Evolutionary conservation across 2,329 filamentous ascomycete species (phyloP).

Genomic region (Nigrograna mackinnonii): DNA sequence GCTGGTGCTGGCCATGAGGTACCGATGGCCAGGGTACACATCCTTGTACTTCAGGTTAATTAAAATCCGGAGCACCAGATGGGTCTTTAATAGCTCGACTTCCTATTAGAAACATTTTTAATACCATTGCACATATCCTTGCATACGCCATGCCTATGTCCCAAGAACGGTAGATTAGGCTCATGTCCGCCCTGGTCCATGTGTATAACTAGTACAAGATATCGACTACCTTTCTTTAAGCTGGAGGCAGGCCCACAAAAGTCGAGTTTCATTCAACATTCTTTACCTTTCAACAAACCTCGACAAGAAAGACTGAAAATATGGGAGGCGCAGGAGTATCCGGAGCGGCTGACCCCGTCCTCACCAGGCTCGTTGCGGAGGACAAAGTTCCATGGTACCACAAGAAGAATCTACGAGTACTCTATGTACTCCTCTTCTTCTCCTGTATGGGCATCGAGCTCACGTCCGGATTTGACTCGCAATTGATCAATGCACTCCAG

Average conservation of each 20-base stretch:
- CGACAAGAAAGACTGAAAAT: background rate
- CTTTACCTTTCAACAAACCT: background rate
- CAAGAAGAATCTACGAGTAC: constrained; percentile 31
- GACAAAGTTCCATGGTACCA: constrained; percentile 42
- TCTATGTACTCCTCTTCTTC: constrained; percentile 32
- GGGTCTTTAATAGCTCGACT: background rate
- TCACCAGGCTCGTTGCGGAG: constrained; percentile 41
- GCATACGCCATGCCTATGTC: background rate
- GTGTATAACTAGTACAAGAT: background rate
- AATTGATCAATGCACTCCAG: constrained; percentile 24
- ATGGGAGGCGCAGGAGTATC: constrained; percentile 1
- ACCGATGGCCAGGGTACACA: background rate
- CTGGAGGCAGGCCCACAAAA: background rate
- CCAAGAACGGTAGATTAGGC: background rate
- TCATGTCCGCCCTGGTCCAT: background rate
- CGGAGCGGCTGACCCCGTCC: constrained; percentile 30
- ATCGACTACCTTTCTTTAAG: background rate
- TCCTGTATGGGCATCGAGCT: constrained; percentile 24
- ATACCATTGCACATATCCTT: background rate
- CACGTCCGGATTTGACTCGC: constrained; percentile 25
- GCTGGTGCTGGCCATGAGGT: background rate
- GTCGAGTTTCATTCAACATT: background rate
- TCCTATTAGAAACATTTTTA: background rate
- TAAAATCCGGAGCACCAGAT: background rate
- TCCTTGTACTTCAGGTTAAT: constrained; percentile 1